A percentile compares a stretch with the other conserved stretches of the same genome.
Evolutionary conservation across 2,329 filamentous ascomycete genomes (phyloP).

Genomic region (Phyllosticta paracitricarpa): DNA sequence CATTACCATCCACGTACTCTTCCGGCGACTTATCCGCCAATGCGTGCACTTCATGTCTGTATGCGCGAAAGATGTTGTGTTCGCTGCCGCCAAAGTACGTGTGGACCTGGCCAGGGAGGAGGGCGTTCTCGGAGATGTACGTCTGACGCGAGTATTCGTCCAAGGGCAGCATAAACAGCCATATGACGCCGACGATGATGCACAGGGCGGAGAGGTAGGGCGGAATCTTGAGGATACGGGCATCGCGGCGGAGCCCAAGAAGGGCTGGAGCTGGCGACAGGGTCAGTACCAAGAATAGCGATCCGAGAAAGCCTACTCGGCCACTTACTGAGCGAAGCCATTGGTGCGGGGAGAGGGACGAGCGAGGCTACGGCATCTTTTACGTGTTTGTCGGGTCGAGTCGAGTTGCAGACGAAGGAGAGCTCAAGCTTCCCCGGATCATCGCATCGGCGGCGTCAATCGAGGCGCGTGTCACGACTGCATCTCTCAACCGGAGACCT

Average conservation of each 20-base stretch:
- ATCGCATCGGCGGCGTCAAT: neutral
- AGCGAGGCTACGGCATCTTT: neutral
- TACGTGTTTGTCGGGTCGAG: neutral
- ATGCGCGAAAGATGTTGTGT: conserved; percentile 87
- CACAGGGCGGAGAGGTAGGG: conserved; percentile 81
- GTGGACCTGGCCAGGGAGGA: conserved; percentile 91
- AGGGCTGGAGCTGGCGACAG: conserved; percentile 38
- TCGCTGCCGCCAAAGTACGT: conserved; percentile 96
- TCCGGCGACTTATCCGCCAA: conserved; percentile 37
- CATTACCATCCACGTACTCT: conserved; percentile 21
- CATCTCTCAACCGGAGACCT: neutral
- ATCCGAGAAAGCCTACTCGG: neutral
- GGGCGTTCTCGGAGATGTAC: conserved; percentile 95
- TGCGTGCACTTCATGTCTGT: conserved; percentile 68
- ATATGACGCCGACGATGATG: conserved; percentile 74
- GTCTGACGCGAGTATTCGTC: conserved; percentile 85
- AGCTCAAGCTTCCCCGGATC: conserved; percentile 7
- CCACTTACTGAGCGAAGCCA: conserved; percentile 28
- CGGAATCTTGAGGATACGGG: conserved; percentile 70
- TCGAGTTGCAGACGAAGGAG: neutral
- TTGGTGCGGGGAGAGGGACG: conserved; percentile 11
- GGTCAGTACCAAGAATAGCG: conserved; percentile 13
- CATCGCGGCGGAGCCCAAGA: conserved; percentile 66
- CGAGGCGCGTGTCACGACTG: conserved; percentile 3
- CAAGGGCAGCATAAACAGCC: conserved; percentile 82